These are phyloP conservation scores for Arxiozyma slooffiae DNA, from an alignment of 1,139 yeast species.

Conservation along the genomic window DNA sequence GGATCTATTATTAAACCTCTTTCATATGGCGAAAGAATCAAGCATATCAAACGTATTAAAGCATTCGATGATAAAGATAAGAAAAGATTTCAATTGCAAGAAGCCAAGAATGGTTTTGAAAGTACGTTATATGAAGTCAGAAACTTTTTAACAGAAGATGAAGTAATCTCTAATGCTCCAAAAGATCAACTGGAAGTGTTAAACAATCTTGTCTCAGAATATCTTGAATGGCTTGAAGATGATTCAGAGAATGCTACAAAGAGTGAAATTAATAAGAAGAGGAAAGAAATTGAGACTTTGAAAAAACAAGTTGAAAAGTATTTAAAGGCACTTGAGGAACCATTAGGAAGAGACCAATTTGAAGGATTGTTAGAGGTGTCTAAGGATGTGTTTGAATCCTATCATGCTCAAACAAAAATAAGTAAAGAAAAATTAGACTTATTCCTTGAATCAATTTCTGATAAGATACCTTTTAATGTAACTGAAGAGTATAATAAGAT, in stretches of 20 bases:
- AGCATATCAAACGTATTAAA: conserved; percentile 12
- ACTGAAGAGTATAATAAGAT: conserved; percentile 8
- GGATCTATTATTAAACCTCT: conserved; percentile 3
- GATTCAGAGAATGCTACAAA: conserved; percentile 51
- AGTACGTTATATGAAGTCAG: conserved; percentile 50
- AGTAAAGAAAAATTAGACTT: conserved; percentile 11
- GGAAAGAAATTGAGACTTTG: conserved; percentile 26
- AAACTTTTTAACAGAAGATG: conserved; percentile 42
- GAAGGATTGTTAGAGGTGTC: conserved; percentile 28
- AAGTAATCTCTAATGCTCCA: conserved; percentile 32
- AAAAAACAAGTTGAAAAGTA: conserved; percentile 29
- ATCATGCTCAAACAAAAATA: conserved; percentile 6
- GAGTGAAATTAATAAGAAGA: conserved; percentile 31
- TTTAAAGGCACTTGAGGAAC: conserved; percentile 29
- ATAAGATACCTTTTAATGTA: conserved; percentile 2
- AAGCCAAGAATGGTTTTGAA: conserved; percentile 47
- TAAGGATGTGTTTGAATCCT: conserved; percentile 3
- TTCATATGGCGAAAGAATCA: conserved; percentile 3
- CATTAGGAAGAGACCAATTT: conserved; percentile 34
- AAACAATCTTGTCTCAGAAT: conserved; percentile 36
- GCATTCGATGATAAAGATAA: conserved; percentile 35
- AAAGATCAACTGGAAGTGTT: conserved; percentile 33
- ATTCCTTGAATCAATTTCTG: conserved; percentile 10
- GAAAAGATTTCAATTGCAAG: conserved; percentile 39
- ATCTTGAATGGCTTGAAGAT: conserved; percentile 71